Evolutionary conservation across 768 basidiomycete species (phyloP), one percentile per base, ranked within the genome.

Genomic region (Coprinopsis cinerea): DNA sequence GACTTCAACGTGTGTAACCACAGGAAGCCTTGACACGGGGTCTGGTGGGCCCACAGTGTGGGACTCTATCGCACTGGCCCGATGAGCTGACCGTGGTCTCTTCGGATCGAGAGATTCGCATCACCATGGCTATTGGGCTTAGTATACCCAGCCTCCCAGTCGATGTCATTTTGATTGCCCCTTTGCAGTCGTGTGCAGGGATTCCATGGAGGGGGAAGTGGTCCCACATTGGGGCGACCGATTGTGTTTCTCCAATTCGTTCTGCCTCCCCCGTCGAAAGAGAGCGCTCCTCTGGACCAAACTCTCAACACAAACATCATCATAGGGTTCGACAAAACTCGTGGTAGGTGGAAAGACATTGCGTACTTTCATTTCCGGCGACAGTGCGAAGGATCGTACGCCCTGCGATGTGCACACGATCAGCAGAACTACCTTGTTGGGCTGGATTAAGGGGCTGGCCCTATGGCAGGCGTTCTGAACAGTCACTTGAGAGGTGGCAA

Each of bases 81-180:
- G 67, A 93, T n/a, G n/a, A 93, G 49, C 76, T 69, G 54, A 89
- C 66, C 83, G 88, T 88, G 2, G 79, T 82, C 20, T 69, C 62
- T 61, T 83, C 85, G 69, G 91, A 93, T 7, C 62, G 72, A 0
- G 88, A n/a, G n/a, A n/a, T n/a, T n/a, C n/a, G n/a, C n/a, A n/a
- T n/a, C n/a, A n/a, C n/a, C 69, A 66, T 2, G 87, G 90, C 91
- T 92, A 93, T 55, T 75, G 75, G 62, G n/a, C n/a, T 94, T 94
- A 52, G 77, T 81, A 83, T 84, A 89, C 32, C 67, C 73, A 14
- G 75, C 69, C 55, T 88, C 88, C 81, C 85, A 86, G 51, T 94
- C 89, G 22, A 85, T 76, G 25, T 92, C 90, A 94, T 92, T 64
- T 94, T 91, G 82, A 93, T 90, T 6, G 81, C 73, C 64, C 93